phyloP scores from a whole-genome alignment of 106 monocot genomes.

The Phalaenopsis aphrodite region DNA sequence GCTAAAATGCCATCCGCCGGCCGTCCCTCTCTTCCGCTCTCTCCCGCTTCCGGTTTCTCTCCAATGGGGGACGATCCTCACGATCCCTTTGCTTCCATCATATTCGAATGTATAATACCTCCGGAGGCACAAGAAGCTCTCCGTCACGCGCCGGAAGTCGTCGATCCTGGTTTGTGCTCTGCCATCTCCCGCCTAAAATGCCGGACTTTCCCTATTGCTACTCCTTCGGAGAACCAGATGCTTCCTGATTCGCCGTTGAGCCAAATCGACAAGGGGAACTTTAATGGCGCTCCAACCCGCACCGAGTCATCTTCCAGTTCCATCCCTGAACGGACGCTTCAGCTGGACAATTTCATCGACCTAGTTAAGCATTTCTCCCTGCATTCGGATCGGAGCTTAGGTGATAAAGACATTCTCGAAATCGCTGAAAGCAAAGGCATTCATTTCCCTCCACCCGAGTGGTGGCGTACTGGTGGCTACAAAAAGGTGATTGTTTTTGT shows the following conservation, averaged over 20 bases:
- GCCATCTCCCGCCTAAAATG: not conserved
- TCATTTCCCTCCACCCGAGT: not conserved
- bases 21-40: no score
- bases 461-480: slow-evolving; percentile 7
- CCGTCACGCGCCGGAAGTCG: not conserved
- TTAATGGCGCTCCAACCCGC: not conserved
- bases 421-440: not conserved
- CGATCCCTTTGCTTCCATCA: not conserved
- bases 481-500: not conserved
- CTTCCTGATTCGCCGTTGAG: not conserved
- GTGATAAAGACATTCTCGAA: not conserved
- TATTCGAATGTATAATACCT: not conserved
- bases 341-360: not conserved
- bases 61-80: no score
- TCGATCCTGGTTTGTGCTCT: not conserved
- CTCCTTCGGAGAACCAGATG: not conserved
- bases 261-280: not conserved
- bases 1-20: no score
- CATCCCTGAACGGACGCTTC: no score
- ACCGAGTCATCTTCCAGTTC: not conserved
- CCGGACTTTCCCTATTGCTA: not conserved
- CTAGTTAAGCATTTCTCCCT: not conserved
- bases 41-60: no score
- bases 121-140: not conserved
- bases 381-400: slow-evolving; percentile 1